Evolutionary conservation across 2,329 filamentous ascomycete genomes (phyloP), one percentile per base, ranked within the genome.

Genomic region (Neopestalotiopsis clavispora): DNA sequence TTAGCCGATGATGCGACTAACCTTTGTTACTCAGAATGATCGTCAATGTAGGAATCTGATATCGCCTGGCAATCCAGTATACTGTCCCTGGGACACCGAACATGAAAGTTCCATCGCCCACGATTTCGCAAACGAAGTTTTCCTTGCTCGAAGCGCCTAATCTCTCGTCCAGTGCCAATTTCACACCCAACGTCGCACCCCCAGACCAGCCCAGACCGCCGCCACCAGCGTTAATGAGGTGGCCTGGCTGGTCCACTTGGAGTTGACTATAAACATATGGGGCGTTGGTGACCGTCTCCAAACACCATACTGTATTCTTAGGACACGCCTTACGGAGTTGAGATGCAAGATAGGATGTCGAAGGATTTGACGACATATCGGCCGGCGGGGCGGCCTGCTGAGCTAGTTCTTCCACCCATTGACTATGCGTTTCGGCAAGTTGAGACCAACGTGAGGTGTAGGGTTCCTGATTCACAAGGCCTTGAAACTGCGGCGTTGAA

Each of bases 211-310:
- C 85, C 0, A 87, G 79, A 0, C 85, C 85, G 23, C 84, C 85
- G 66, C 83, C 84, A 67, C 85, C 85, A 70, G 85, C 86, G 78
- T 86, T 86, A 77, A 86, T 83, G 81, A 84, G 85, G 64, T 80
- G 81, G 0, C 84, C 84, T 0, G 85, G 84, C 9, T 87, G 73
- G 2, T 86, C 89, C 4, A 89, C 86, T 73, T 87, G 88, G 4
- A 94, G 79, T 73, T 92, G 90, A 72, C 94, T 91, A 52, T 91
- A 86, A 3, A 94, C 90, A 58, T 89, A 87, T 1, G 77, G 78
- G 0, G 90, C 90, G 72, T 91, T 89, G 0, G 92, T 94, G 1
- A 95, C 92, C 0, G 92, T 89, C 80, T 95, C 92, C 67, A 94
- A 83, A 2, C 89, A 89, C 85, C 88, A 94, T 73, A 94, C 92